phyloP scores from a whole-genome alignment of 2,329 filamentous ascomycete species.

The Curvularia hawaiiensis region DNA sequence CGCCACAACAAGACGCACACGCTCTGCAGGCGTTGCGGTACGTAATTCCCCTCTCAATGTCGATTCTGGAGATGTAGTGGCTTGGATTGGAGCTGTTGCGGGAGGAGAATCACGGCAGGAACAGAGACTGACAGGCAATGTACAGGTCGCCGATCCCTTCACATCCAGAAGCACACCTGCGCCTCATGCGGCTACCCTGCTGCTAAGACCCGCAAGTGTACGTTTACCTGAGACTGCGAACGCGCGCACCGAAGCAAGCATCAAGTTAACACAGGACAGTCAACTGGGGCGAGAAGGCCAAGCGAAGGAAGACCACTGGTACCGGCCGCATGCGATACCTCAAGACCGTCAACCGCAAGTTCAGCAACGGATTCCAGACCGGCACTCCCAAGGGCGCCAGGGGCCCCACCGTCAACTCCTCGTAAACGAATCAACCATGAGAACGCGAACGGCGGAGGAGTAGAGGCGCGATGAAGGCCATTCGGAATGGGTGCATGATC shows the following conservation, averaged over 20 bases:
- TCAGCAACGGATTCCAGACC: constrained; percentile 97
- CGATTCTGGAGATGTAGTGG: constrained; percentile 14
- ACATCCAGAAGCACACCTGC: constrained; percentile 99
- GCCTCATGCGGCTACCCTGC: constrained; percentile 94
- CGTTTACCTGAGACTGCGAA: constrained; percentile 52
- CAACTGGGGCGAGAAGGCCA: constrained; percentile 99
- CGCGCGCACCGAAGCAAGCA: constrained; percentile 11
- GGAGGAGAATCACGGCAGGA: constrained; percentile 1
- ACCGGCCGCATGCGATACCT: constrained; percentile 96
- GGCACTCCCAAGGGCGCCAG: constrained; percentile 85
- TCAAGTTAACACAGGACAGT: constrained; percentile 60
- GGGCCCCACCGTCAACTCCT: constrained; percentile 57
- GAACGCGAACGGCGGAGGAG: constrained; percentile 22
- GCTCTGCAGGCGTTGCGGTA: constrained; percentile 97
- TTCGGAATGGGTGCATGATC: constrained; percentile 37
- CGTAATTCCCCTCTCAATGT: constrained; percentile 54
- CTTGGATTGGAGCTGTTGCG: constrained; percentile 9
- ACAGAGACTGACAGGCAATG: constrained; percentile 42
- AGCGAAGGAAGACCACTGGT: constrained; percentile 99
- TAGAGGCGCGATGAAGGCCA: constrained; percentile 34
- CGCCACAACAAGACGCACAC: constrained; percentile 99
- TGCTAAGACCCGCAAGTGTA: constrained; percentile 99
- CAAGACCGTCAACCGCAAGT: constrained; percentile 88
- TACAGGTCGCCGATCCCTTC: constrained; percentile 89
- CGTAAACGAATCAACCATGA: constrained; percentile 21